Evolutionary conservation across 768 basidiomycete species (phyloP).

Genomic region (Aureoboletus auriporus): DNA sequence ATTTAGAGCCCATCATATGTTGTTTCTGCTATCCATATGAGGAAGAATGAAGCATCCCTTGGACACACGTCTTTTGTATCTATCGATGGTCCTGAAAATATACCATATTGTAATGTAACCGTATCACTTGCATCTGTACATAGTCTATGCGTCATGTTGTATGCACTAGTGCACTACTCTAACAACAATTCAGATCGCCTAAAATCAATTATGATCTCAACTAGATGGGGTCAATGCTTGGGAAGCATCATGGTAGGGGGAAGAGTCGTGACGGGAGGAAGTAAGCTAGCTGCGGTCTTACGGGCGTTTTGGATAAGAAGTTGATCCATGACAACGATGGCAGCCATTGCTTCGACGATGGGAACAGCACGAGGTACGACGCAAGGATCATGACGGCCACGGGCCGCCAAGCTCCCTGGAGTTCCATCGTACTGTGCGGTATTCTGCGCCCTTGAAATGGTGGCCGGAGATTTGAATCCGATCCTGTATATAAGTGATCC

Average conservation of each 20-base stretch:
- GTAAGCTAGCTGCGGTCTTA: slow-evolving; percentile 61
- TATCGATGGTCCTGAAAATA: background rate
- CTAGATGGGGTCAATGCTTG: slow-evolving; percentile 13
- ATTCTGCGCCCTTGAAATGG: slow-evolving; percentile 86
- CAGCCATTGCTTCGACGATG: slow-evolving; percentile 98
- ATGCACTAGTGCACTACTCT: background rate
- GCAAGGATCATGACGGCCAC: slow-evolving; percentile 95
- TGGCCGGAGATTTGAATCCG: slow-evolving; percentile 98
- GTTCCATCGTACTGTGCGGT: slow-evolving; percentile 96
- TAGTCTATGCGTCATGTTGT: slow-evolving; percentile 7
- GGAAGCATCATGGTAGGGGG: slow-evolving; percentile 90
- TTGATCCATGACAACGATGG: slow-evolving; percentile 92
- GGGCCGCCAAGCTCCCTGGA: slow-evolving; percentile 79
- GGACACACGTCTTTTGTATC: background rate
- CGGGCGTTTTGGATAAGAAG: slow-evolving; percentile 88
- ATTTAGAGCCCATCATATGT: slow-evolving; percentile 57
- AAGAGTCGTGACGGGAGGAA: slow-evolving; percentile 85
- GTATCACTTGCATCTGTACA: slow-evolving; percentile 5
- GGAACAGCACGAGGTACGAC: slow-evolving; percentile 96
- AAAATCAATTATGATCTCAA: no score
- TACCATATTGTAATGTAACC: background rate
- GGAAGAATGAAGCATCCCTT: slow-evolving; percentile 32
- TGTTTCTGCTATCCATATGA: slow-evolving; percentile 59
- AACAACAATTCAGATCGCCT: background rate
- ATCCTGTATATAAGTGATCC: slow-evolving; percentile 49